Evolutionary conservation across 169 alveolate genomes (phyloP).

Genomic region (Eimeria brunetti): DNA sequence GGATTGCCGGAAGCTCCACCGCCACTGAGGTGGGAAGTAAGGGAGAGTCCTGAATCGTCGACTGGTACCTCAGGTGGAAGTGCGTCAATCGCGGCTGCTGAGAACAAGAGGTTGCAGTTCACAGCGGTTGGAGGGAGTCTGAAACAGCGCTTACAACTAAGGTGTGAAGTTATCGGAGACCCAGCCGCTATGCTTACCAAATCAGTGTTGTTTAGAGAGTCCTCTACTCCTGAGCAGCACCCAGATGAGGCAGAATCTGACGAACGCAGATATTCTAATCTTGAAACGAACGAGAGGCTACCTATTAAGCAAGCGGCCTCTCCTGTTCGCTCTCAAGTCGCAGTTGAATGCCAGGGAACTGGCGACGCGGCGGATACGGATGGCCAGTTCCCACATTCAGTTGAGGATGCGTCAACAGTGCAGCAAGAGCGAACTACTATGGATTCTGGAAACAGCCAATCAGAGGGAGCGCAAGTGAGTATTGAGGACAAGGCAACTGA

Average conservation of each 20-base stretch:
- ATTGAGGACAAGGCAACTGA: not conserved
- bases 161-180: constrained; percentile 57
- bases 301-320: not conserved
- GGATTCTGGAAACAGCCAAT: not conserved
- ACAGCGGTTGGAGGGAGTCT: constrained; percentile 50
- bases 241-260: not conserved
- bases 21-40: constrained; percentile 47
- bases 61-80: not conserved
- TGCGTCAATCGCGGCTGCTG: not conserved
- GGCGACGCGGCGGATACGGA: not conserved
- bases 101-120: constrained; percentile 13
- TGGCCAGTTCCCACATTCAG: not conserved
- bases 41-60: not conserved
- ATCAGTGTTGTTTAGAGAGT: not conserved
- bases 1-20: not conserved
- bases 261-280: not conserved
- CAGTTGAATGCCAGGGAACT: not conserved
- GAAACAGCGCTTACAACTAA: constrained; percentile 61
- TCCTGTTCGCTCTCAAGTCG: not conserved
- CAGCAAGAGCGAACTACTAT: not conserved
- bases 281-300: not conserved
- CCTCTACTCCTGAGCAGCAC: not conserved
- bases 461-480: not conserved
- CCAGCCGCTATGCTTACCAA: not conserved
- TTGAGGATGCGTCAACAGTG: not conserved